Evolutionary conservation across 225 moss, liverwort and hornwort genomes (phyloP), one percentile per base, ranked within the genome.

Genomic region (Polytrichum commune): DNA sequence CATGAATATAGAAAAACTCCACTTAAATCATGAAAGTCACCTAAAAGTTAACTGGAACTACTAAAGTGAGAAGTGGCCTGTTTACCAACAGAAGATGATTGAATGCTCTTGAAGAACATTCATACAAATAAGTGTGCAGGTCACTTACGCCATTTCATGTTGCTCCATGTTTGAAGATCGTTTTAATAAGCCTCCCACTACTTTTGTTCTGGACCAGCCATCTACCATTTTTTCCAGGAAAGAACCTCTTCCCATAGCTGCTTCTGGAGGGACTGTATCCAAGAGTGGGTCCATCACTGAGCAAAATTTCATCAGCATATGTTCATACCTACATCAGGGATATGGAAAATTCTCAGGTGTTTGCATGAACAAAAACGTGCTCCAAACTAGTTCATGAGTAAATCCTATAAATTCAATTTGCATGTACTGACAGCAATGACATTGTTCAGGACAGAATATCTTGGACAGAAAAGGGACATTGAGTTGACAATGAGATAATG

Each of bases 211-310:
- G 24, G 82, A 86, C 80, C 87, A 75, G 65, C 84, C 85, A 80
- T 88, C 77, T 19, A 75, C 73, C 56, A 91, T 32, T 78, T 75
- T 88, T 79, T 55, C 64, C 64, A 68, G 79, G 66, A 86, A 78
- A 35, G 86, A 77, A 54, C 66, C 69, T 63, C 73, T 66, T 55
- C 75, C 73, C 32, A 60, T 58, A 29, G 70, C 64, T 72, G 78
- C 79, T 79, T 93, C 93, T 33, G 95, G 95, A 75, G 95, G 93
- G 61, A 85, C 91, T n/a, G 81, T 77, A 65, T 95, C 95, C 71
- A 95, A 80, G 62, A 95, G 89, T 53, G 95, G 95, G 76, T 90
- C 89, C 85, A 91, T 80, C 61, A 93, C 81, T 62, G 79, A 65
- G 77, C 91, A 93, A 74, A 93, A 93, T 54, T 82, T 86, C 71